Evolutionary conservation across 768 basidiomycete genomes (phyloP).

Genomic region (Suillus alpinus): DNA sequence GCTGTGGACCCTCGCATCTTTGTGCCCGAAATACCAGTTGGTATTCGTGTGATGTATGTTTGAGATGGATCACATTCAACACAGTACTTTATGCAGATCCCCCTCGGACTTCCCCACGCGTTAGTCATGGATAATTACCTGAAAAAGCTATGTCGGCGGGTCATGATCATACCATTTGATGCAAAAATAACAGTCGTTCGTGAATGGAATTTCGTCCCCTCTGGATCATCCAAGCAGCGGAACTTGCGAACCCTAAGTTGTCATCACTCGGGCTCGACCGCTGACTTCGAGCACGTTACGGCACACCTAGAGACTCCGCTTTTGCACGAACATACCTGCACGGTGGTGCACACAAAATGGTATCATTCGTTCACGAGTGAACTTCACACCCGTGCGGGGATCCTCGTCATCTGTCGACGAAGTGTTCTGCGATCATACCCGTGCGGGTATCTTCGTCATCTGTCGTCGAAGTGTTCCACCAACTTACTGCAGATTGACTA

Average conservation of each 20-base stretch:
- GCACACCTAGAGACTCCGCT: not conserved
- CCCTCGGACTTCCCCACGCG: not conserved
- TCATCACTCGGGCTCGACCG: too few relatives aligned
- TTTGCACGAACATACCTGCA: not conserved
- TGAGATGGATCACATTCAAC: not conserved
- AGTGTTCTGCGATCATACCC: not conserved
- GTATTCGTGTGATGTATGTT: not conserved
- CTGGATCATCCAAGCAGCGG: not conserved
- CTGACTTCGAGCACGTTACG: too few relatives aligned
- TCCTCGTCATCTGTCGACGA: not conserved
- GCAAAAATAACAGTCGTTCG: not conserved
- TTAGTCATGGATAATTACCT: not conserved
- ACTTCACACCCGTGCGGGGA: not conserved
- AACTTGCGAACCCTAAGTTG: not conserved
- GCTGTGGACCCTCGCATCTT: not conserved
- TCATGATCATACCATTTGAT: not conserved
- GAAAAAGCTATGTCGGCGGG: not conserved
- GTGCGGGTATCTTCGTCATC: not conserved
- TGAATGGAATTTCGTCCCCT: not conserved
- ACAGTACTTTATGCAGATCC: not conserved
- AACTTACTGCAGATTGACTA: not conserved
- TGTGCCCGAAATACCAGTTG: not conserved
- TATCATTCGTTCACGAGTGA: not conserved
- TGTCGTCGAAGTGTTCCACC: not conserved
- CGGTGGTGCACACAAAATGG: not conserved